A percentile compares a stretch with the other conserved stretches of the same genome.
Conservation (phyloP, 2,329 filamentous ascomycete species). For the Zymoseptoria tritici region DNA sequence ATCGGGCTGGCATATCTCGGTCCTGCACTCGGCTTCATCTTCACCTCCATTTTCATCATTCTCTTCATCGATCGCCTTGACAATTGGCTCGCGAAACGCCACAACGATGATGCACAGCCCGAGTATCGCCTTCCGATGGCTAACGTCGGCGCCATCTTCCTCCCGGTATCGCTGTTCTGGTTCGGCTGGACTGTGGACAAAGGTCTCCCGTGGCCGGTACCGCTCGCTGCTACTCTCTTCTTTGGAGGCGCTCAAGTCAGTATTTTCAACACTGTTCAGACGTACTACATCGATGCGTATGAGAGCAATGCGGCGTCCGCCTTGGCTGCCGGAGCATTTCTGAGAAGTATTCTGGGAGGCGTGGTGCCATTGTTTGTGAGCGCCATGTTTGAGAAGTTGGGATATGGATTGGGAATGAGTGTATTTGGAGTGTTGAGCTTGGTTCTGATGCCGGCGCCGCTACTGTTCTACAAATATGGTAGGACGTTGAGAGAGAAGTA, state of each 20-base stretch:
- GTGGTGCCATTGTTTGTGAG: constrained; percentile 40
- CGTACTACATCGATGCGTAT: constrained; percentile 47
- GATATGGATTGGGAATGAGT: constrained; percentile 43
- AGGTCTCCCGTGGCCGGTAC: constrained; percentile 34
- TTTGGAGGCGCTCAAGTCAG: constrained; percentile 47
- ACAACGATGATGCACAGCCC: constrained; percentile 34
- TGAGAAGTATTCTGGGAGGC: constrained; percentile 40
- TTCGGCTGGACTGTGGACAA: constrained; percentile 38
- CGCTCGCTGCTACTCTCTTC: constrained; percentile 36
- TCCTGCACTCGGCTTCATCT: constrained; percentile 36
- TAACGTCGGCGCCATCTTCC: constrained; percentile 37
- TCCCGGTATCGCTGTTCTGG: constrained; percentile 39
- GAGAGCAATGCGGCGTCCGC: constrained; percentile 43
- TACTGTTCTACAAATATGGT: constrained; percentile 43
- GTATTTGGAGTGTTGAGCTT: constrained; percentile 40
- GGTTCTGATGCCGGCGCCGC: constrained; percentile 40
- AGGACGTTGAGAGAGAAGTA: constrained; percentile 40
- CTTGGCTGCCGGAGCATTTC: constrained; percentile 42
- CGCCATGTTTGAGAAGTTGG: constrained; percentile 35
- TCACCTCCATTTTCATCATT: constrained; percentile 38
- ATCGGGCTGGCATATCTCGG: constrained; percentile 38
- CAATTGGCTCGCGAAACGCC: constrained; percentile 34
- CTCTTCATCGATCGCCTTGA: constrained; percentile 41
- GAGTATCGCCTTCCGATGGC: constrained; percentile 40
- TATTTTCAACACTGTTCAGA: constrained; percentile 46